Conservation (phyloP, 2,329 filamentous ascomycete species). For the Zelopaecilomyces penicillatus region DNA sequence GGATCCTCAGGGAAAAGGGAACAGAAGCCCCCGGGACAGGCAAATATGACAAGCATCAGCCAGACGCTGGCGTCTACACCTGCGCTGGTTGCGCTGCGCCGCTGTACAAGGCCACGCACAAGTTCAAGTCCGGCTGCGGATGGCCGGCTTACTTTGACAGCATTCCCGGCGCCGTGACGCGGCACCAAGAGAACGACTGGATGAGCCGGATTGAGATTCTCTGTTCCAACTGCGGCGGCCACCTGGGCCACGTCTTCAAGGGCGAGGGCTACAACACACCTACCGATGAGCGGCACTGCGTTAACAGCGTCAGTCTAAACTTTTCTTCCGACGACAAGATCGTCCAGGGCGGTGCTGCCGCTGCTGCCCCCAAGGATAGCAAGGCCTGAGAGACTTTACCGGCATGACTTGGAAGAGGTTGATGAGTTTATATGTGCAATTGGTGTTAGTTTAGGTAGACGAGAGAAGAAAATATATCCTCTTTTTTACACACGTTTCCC, state of each 20-base stretch:
- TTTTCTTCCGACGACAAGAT: constrained; percentile 61
- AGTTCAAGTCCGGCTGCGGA: constrained; percentile 93
- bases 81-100: constrained; percentile 83
- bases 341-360: constrained; percentile 17
- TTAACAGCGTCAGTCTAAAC: constrained; percentile 85
- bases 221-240: constrained; percentile 88
- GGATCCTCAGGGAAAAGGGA: constrained; percentile 82
- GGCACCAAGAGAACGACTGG: constrained; percentile 73
- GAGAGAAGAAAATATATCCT: too few species aligned
- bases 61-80: constrained; percentile 67
- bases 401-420: too few species aligned
- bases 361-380: constrained; percentile 21
- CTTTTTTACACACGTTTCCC: too few species aligned
- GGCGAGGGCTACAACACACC: constrained; percentile 77
- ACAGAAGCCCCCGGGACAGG: constrained; percentile 77
- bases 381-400: constrained; percentile 21
- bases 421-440: too few species aligned
- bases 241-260: constrained; percentile 92
- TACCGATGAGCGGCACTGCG: constrained; percentile 93
- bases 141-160: constrained; percentile 99
- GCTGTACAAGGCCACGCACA: constrained; percentile 86
- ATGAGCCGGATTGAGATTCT: constrained; percentile 90
- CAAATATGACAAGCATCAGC: constrained; percentile 80
- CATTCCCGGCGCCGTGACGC: constrained; percentile 78
- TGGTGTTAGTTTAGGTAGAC: too few species aligned